A percentile compares a stretch with the other conserved stretches of the same genome.
Conservation (phyloP, 2,329 filamentous ascomycete genomes). For the Talaromyces sp. region DNA sequence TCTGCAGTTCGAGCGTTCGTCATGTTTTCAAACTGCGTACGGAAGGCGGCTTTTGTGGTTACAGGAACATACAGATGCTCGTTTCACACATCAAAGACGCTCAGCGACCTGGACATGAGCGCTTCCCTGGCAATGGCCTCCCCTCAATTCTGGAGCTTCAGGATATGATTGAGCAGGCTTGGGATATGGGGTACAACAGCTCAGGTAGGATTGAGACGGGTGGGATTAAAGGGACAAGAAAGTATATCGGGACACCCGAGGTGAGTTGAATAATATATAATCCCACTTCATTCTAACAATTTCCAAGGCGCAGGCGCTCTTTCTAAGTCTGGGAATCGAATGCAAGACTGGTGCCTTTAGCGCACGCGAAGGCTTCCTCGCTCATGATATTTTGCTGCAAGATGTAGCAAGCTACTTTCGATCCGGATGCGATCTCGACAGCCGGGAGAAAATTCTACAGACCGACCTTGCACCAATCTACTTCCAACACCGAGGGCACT, state of each 20-base stretch:
- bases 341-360: slow-evolving; percentile 59
- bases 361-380: slow-evolving; percentile 41
- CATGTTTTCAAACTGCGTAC: slow-evolving; percentile 77
- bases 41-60: slow-evolving; percentile 91
- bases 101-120: slow-evolving; percentile 50
- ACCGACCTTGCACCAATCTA: slow-evolving; percentile 80
- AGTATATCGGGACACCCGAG: slow-evolving; percentile 93
- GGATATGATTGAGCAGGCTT: slow-evolving; percentile 78
- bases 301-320: slow-evolving; percentile 68
- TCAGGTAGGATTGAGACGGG: slow-evolving; percentile 75
- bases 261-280: slow-evolving; percentile 37
- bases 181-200: slow-evolving; percentile 77
- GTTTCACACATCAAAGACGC: slow-evolving; percentile 67
- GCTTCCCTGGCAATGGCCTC: slow-evolving; percentile 52
- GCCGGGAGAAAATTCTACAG: slow-evolving; percentile 56
- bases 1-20: slow-evolving; percentile 68
- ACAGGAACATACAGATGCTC: slow-evolving; percentile 91
- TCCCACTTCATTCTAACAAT: background rate
- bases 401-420: slow-evolving; percentile 71
- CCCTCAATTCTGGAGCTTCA: slow-evolving; percentile 80
- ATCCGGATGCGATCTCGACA: slow-evolving; percentile 40
- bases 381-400: slow-evolving; percentile 54
- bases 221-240: slow-evolving; percentile 78
- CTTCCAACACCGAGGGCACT: slow-evolving; percentile 79
- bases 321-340: slow-evolving; percentile 60